Conservation (phyloP, 1,139 yeast genomes). For the Magnusiomyces tetraspermus region DNA sequence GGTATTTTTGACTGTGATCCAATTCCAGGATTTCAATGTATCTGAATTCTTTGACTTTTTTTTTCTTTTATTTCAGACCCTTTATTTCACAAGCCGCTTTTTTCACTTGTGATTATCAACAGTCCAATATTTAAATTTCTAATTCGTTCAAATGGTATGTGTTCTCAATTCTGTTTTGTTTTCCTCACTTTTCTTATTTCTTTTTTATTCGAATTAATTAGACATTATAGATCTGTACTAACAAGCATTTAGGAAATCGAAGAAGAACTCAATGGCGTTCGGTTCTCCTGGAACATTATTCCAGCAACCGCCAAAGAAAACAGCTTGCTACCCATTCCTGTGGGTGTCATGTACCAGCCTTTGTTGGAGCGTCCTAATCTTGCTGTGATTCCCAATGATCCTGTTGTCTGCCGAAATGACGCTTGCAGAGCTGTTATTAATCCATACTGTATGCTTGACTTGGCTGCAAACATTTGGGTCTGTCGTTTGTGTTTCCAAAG, state of each 20-base stretch:
- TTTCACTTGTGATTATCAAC: too few species aligned
- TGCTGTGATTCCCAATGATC: slow-evolving; percentile 36
- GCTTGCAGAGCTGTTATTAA: slow-evolving; percentile 50
- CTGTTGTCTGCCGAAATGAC: slow-evolving; percentile 42
- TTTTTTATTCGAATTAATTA: too few species aligned
- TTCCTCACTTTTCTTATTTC: too few species aligned
- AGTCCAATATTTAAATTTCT: too few species aligned
- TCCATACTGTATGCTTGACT: slow-evolving; percentile 43
- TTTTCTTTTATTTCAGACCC: too few species aligned
- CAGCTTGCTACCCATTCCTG: slow-evolving; percentile 49
- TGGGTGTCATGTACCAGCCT: slow-evolving; percentile 61
- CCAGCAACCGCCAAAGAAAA: slow-evolving; percentile 55
- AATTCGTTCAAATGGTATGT: too few species aligned
- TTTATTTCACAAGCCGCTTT: too few species aligned
- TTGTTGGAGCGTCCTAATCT: slow-evolving; percentile 43
- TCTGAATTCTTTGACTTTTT: too few species aligned
- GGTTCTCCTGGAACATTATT: slow-evolving; percentile 58
- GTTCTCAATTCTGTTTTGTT: too few species aligned
- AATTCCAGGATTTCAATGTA: too few species aligned
- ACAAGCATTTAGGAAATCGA: background rate
- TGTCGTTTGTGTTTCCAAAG: slow-evolving; percentile 54
- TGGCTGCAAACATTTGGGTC: slow-evolving; percentile 44
- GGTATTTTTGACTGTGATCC: too few species aligned
- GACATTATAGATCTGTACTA: too few species aligned
- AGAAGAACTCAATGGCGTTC: slow-evolving; percentile 60